phyloP scores from a whole-genome alignment of 2,329 filamentous ascomycete species.

The Rutstroemia sp. region DNA sequence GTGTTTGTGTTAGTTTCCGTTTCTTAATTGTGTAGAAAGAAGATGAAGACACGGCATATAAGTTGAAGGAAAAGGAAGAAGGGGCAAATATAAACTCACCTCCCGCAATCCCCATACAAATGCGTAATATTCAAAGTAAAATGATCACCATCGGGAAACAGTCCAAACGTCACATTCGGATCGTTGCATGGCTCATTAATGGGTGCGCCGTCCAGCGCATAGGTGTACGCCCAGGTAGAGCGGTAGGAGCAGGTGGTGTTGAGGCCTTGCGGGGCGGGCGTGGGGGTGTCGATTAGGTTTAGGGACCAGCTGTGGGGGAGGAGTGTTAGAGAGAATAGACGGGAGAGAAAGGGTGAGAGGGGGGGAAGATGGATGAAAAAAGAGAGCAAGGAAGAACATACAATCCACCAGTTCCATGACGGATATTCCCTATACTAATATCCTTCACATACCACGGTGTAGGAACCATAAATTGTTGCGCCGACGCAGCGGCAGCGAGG shows the following conservation, averaged over 20 bases:
- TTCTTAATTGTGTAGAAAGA: background rate
- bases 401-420: conserved; percentile 18
- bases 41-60: background rate
- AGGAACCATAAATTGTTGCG: conserved; percentile 10
- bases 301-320: conserved; percentile 13
- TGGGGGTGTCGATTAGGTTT: conserved; percentile 16
- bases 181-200: conserved; percentile 12
- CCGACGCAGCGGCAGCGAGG: background rate
- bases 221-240: conserved; percentile 5
- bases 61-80: background rate
- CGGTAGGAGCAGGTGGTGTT: conserved; percentile 15
- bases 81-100: conserved; percentile 4
- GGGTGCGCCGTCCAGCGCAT: conserved; percentile 13
- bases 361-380: background rate
- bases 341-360: background rate
- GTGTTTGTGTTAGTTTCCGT: background rate
- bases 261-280: conserved; percentile 14
- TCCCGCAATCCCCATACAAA: conserved; percentile 13
- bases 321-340: background rate
- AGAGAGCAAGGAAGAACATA: conserved; percentile 1
- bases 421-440: conserved; percentile 12
- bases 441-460: conserved; percentile 14
- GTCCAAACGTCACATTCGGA: conserved; percentile 17
- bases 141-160: conserved; percentile 9
- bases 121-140: conserved; percentile 19